Base-by-base conservation (phyloP, 2,329 filamentous ascomycete species). In the Spiromastix sp. region DNA sequence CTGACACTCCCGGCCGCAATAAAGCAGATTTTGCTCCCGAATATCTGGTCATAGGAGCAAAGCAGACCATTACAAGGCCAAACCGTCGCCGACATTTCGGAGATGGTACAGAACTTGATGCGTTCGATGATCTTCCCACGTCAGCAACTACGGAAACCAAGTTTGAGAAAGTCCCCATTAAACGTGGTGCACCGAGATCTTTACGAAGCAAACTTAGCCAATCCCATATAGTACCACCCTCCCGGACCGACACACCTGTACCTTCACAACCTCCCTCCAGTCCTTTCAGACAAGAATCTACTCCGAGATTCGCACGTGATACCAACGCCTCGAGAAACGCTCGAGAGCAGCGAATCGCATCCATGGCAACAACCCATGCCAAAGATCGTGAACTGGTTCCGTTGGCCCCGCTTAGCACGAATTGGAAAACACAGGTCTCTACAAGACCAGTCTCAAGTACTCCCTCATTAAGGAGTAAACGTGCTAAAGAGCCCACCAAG, bases 111-210 rank as follows among this genome's bases (percentile, higher is more conserved):
- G 91, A 98, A 59, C 70, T 98, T 21, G 89, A 96, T 47, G 78
- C 74, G 2, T 96, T 98, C 55, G 91, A 98, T 55, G 91, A 98
- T 59, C 66, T 98, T 37, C 89, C 89, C 2, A 96, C 87, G 0
- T 95, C 87, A 11, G 77, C 72, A 9, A 76, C 81, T 41, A 72
- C 77, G 10, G 91, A 98, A 60, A 85, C 78, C 42, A 82, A 77
- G 48, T 98, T 77, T 51, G 69, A 86, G 42, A 93, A 87, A 57
- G 77, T 82, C 48, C 87, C 91, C 3, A 67, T 80, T 25, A 76
- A 73, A 30, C 72, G 74, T 36, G 78, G 80, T 13, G 74, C 72
- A 29, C 75, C 81, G 17, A 85, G 80, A 57, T 71, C 74, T 22
- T 51, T 74, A 25, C 63, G 68, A 27, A 64, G 60, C 41, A 68